Conservation (phyloP, 2,329 filamentous ascomycete genomes). For the Cadophora sp. region DNA sequence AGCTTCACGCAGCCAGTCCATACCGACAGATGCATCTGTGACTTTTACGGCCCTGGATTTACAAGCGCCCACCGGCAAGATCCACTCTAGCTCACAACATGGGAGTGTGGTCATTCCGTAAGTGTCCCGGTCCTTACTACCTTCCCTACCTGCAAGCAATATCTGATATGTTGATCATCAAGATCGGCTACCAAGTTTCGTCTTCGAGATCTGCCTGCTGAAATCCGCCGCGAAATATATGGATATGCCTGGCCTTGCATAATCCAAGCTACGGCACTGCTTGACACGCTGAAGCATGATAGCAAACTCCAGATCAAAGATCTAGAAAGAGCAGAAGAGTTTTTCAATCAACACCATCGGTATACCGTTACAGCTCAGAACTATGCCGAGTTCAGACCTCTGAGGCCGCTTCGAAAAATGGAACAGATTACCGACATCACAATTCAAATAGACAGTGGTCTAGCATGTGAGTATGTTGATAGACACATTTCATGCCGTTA, state of each 20-base stretch:
- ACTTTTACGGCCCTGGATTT: too few species aligned
- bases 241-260: background rate
- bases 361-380: background rate
- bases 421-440: background rate
- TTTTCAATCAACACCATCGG: background rate
- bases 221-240: background rate
- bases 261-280: background rate
- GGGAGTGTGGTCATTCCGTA: background rate
- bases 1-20: too few species aligned
- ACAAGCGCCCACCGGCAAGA: too few species aligned
- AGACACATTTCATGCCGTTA: too few species aligned
- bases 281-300: background rate
- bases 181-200: background rate
- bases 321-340: background rate
- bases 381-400: background rate
- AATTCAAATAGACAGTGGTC: background rate
- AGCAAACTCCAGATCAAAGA: background rate
- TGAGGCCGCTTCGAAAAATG: background rate
- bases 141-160: background rate
- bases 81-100: background rate
- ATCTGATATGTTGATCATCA: background rate
- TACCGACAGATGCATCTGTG: too few species aligned
- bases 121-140: background rate
- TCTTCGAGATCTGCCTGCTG: background rate
- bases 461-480: too few species aligned